Conservation (phyloP, 2,329 filamentous ascomycete species). For the Fusarium brevicatenulatum region DNA sequence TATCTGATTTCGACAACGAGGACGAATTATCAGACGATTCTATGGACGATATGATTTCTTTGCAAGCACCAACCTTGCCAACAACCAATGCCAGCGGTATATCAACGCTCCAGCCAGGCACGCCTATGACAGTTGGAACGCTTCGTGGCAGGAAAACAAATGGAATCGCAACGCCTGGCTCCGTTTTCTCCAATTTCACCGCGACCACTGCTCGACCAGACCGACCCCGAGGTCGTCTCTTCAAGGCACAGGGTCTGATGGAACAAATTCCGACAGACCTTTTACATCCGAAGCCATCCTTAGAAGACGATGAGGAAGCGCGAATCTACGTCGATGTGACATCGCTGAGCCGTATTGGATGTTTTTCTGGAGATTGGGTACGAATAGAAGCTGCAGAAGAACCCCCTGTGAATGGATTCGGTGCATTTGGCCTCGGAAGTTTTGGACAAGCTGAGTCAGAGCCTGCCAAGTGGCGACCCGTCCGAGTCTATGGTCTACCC, state of each 20-base stretch:
- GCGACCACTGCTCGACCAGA: constrained; percentile 82
- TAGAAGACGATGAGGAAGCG: constrained; percentile 85
- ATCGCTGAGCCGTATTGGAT: constrained; percentile 87
- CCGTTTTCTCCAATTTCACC: constrained; percentile 89
- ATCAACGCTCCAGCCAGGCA: constrained; percentile 82
- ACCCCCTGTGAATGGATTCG: constrained; percentile 74
- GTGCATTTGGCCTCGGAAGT: constrained; percentile 73
- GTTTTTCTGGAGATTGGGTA: constrained; percentile 98
- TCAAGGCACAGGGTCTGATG: constrained; percentile 83
- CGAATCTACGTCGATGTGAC: constrained; percentile 91
- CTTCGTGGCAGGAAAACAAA: constrained; percentile 70
- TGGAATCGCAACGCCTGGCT: constrained; percentile 83
- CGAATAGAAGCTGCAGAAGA: constrained; percentile 81
- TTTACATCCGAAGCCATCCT: constrained; percentile 81
- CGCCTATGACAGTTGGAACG: constrained; percentile 75
- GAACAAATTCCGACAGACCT: constrained; percentile 77
- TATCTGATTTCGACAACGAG: constrained; percentile 72
- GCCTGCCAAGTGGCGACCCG: constrained; percentile 78
- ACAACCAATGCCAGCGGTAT: constrained; percentile 82
- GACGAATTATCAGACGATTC: constrained; percentile 88
- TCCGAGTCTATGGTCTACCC: constrained; percentile 88
- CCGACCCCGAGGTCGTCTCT: constrained; percentile 78
- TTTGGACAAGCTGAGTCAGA: constrained; percentile 66
- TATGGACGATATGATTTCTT: constrained; percentile 91
- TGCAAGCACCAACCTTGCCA: constrained; percentile 81